Conservation (phyloP, 2,329 filamentous ascomycete genomes). For the Ceratocystis ficicola region DNA sequence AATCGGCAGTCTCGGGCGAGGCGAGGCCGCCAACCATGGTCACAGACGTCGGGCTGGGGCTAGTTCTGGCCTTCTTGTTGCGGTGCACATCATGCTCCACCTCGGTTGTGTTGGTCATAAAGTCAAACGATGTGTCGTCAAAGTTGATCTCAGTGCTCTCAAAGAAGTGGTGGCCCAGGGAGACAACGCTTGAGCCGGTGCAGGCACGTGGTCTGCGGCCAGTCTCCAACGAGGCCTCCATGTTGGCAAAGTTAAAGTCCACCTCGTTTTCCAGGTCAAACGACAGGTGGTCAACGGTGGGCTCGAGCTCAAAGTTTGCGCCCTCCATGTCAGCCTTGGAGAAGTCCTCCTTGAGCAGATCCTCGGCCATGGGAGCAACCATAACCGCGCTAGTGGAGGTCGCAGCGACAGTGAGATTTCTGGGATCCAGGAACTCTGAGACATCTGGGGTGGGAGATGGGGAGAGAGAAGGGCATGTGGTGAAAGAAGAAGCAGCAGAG, state of each 20-base stretch:
- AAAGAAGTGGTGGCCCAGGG: conserved; percentile 65
- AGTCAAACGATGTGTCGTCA: conserved; percentile 50
- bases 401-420: conserved; percentile 67
- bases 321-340: conserved; percentile 36
- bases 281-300: conserved; percentile 24
- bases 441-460: conserved; percentile 62
- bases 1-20: conserved; percentile 23
- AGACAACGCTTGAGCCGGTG: conserved; percentile 56
- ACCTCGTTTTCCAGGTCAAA: background rate
- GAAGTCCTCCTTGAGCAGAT: conserved; percentile 42
- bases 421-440: conserved; percentile 78
- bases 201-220: conserved; percentile 56
- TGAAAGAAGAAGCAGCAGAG: conserved; percentile 17
- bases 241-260: conserved; percentile 42
- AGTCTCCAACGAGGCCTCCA: conserved; percentile 40
- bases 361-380: conserved; percentile 50
- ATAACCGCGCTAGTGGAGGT: conserved; percentile 38
- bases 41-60: conserved; percentile 23
- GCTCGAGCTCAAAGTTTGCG: conserved; percentile 28
- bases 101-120: conserved; percentile 1
- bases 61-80: conserved; percentile 46
- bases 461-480: conserved; percentile 72
- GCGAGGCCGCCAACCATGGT: background rate
- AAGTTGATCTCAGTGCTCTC: conserved; percentile 66
- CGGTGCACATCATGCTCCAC: conserved; percentile 32